These are phyloP conservation scores for Stylonectria norvegica DNA, from an alignment of 2,329 filamentous ascomycete species.

Conservation along the genomic window DNA sequence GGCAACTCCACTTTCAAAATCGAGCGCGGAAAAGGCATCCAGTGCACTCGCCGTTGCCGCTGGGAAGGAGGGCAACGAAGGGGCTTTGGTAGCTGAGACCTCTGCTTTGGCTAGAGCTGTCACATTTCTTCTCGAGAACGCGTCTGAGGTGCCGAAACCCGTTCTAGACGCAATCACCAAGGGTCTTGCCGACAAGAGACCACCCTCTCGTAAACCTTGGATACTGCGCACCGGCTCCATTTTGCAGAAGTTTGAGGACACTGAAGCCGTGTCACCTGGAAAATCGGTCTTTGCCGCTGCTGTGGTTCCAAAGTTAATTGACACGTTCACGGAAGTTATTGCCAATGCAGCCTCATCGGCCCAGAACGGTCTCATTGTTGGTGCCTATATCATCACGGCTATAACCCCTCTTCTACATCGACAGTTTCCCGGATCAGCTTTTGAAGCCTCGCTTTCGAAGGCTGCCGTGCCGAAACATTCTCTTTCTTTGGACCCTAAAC, in stretches of 20 bases:
- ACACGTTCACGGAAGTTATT: conserved; percentile 73
- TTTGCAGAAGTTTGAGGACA: conserved; percentile 53
- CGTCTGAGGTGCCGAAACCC: conserved; percentile 59
- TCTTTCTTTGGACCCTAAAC: conserved; percentile 70
- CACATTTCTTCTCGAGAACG: conserved; percentile 58
- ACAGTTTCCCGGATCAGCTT: conserved; percentile 51
- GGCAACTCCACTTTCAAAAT: conserved; percentile 56
- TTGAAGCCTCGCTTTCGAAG: conserved; percentile 48
- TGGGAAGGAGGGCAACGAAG: conserved; percentile 84
- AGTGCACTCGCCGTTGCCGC: conserved; percentile 65
- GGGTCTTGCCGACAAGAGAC: conserved; percentile 81
- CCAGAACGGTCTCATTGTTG: conserved; percentile 78
- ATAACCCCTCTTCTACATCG: conserved; percentile 55
- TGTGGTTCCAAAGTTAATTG: conserved; percentile 54
- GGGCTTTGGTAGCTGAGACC: conserved; percentile 73
- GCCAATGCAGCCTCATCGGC: conserved; percentile 74
- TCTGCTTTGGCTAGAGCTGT: conserved; percentile 66
- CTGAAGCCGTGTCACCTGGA: conserved; percentile 43
- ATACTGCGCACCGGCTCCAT: conserved; percentile 69
- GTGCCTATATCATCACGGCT: conserved; percentile 70
- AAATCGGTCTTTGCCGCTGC: conserved; percentile 51
- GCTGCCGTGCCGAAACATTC: conserved; percentile 61
- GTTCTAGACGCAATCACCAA: conserved; percentile 72
- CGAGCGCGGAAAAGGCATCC: conserved; percentile 64
- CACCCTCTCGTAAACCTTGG: conserved; percentile 76